Conservation (phyloP, 768 basidiomycete genomes). For the Boletellus ananas region DNA sequence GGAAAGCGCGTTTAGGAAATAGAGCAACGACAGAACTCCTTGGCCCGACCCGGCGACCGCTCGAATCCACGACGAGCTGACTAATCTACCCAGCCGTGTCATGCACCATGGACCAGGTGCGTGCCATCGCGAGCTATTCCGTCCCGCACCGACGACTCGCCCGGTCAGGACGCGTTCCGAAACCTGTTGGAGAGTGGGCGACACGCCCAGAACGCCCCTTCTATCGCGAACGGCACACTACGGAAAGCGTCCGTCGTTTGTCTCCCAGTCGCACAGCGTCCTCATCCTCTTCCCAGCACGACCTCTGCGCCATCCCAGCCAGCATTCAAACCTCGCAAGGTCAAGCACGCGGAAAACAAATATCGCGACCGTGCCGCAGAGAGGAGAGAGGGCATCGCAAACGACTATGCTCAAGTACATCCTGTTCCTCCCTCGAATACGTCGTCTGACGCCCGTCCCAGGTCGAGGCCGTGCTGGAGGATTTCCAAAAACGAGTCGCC, state of each 20-base stretch:
- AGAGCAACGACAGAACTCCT: not conserved
- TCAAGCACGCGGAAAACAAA: slow-evolving; percentile 55
- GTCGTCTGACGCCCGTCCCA: slow-evolving; percentile 24
- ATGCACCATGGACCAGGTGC: slow-evolving; percentile 31
- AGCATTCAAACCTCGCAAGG: slow-evolving; percentile 77
- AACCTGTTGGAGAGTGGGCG: slow-evolving; percentile 41
- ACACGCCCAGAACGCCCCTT: slow-evolving; percentile 2
- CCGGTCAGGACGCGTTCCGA: slow-evolving; percentile 56
- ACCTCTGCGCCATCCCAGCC: slow-evolving; percentile 50
- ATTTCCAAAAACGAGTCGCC: slow-evolving; percentile 69
- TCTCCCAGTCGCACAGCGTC: not conserved
- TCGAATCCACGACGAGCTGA: not conserved
- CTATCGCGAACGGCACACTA: slow-evolving; percentile 1
- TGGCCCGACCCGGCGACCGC: no score
- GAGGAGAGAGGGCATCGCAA: slow-evolving; percentile 58
- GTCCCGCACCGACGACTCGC: not conserved
- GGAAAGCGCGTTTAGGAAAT: slow-evolving; percentile 5
- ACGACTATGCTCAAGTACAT: slow-evolving; percentile 70
- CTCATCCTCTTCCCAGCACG: slow-evolving; percentile 35
- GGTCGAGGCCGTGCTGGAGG: slow-evolving; percentile 79
- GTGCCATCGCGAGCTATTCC: not conserved
- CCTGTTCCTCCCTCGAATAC: not conserved
- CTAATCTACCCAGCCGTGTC: no score
- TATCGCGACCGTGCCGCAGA: slow-evolving; percentile 80
- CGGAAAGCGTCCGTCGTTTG: slow-evolving; percentile 17